phyloP scores from a whole-genome alignment of 2,329 filamentous ascomycete species.

The Nannizzia gypsea region DNA sequence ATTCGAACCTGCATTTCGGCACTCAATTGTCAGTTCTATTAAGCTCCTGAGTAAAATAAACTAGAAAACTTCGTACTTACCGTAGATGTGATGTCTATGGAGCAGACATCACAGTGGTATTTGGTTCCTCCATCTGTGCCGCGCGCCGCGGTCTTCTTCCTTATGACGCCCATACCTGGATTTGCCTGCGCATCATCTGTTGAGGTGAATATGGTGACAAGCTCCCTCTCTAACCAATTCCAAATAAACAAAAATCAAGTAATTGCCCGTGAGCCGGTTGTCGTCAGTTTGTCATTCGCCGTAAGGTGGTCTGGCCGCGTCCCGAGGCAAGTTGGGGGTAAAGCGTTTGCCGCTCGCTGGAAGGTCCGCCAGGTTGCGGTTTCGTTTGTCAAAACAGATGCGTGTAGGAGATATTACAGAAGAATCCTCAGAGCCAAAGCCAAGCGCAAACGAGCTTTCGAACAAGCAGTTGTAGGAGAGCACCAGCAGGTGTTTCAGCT shows the following conservation, averaged over 20 bases:
- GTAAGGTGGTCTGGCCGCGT: neutral
- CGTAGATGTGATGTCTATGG: constrained; percentile 90
- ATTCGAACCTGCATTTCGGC: constrained; percentile 67
- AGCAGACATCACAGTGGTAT: constrained; percentile 95
- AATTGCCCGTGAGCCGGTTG: neutral
- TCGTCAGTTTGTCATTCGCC: neutral
- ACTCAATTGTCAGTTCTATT: neutral
- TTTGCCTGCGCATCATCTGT: constrained; percentile 10
- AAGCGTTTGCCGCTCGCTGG: no score
- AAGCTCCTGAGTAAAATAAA: neutral
- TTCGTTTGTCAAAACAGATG: neutral
- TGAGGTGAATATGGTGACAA: neutral
- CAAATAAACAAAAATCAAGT: neutral
- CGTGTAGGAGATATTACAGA: neutral
- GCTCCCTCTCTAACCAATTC: neutral
- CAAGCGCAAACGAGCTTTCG: neutral
- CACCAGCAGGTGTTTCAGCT: neutral
- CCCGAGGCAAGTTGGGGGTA: neutral
- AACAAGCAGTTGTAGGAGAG: neutral
- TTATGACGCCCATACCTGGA: constrained; percentile 71
- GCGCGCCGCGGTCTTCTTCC: constrained; percentile 81
- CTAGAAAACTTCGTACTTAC: constrained; percentile 44
- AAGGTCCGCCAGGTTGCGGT: neutral
- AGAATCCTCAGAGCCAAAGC: neutral
- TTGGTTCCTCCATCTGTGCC: constrained; percentile 83